Percentiles rank a stretch among this genome's conserved stretches.
Evolutionary conservation across 2,329 filamentous ascomycete species (phyloP).

Genomic region (Phyllosticta capitalensis): DNA sequence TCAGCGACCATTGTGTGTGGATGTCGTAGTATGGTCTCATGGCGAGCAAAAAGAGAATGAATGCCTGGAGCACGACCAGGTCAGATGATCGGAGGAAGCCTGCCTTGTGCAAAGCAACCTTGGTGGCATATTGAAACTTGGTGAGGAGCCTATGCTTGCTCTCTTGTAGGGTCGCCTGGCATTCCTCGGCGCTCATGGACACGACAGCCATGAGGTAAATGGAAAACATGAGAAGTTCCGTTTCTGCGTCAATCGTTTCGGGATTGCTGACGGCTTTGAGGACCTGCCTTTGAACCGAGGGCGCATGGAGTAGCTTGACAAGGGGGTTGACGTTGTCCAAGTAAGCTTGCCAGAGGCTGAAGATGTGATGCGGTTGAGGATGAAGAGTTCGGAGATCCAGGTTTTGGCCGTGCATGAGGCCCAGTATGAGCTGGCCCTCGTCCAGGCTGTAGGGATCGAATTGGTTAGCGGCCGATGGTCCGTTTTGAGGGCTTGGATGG

Average conservation of each 20-base stretch:
- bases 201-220: constrained; percentile 25
- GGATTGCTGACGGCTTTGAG: constrained; percentile 53
- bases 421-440: constrained; percentile 17
- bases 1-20: constrained; percentile 54
- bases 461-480: constrained; percentile 9
- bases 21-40: constrained; percentile 35
- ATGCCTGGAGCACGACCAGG: constrained; percentile 56
- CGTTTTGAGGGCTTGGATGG: constrained; percentile 15
- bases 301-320: constrained; percentile 63
- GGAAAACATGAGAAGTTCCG: constrained; percentile 42
- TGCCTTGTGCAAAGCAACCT: constrained; percentile 57
- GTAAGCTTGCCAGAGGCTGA: constrained; percentile 65
- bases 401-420: constrained; percentile 10
- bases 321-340: constrained; percentile 66
- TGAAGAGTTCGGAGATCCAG: constrained; percentile 36
- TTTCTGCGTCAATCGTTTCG: constrained; percentile 44
- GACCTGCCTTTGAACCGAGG: constrained; percentile 56
- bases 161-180: constrained; percentile 43
- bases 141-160: constrained; percentile 42
- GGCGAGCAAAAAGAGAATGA: constrained; percentile 51
- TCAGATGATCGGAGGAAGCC: constrained; percentile 59
- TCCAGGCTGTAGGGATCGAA: constrained; percentile 9
- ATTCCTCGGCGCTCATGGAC: constrained; percentile 50
- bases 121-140: constrained; percentile 49
- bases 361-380: constrained; percentile 56